Base-by-base conservation (phyloP, 257 asterid genomes). In the Solanum boliviense region DNA sequence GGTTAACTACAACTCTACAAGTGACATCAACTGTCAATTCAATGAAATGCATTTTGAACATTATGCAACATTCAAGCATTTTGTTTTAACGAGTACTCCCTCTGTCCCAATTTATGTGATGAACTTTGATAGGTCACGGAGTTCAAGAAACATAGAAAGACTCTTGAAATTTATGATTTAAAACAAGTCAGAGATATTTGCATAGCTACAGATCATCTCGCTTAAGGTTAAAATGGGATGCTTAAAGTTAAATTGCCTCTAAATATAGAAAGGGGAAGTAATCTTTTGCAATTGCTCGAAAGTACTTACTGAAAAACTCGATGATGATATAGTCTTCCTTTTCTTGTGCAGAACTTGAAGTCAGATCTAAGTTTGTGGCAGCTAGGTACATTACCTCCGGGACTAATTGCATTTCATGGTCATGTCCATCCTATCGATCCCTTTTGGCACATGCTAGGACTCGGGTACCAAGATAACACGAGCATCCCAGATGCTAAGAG, bases 281-380 rank as follows among this genome's bases (percentile, higher is more conserved):
- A 81, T 29, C 41, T 81, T 81, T 81, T 18, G 70, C 44, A 79
- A 16, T 8, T 79, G 2, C 60, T 81, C 3, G 27, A 13, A 81
- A 29, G 18, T 10, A 31, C 70, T 81, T 81, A 5, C 68, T 81
- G 29, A 10, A 16, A 16, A 6, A 48, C 10, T 29, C 8, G 9
- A 23, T 81, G 85, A 79, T 79, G 85, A 81, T 29, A 10, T 46
- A 46, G 15, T 81, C 9, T 81, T 46, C 41, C 29, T 46, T 48
- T 68, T 31, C 76, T 38, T 52, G 9, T 88, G 93, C 98, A 97
- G 98, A 97, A 97, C 90, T 60, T 95, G 89, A 97, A 94, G 87
- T 97, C 99, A 41, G 98, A 97, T 87, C 90, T 95, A 73, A 97
- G 99, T 91, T 92, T 97, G 91, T 97, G 99, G 99, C 99, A 97